phyloP scores from a whole-genome alignment of 495 filamentous ascomycete species.

The Penicillium manginii region DNA sequence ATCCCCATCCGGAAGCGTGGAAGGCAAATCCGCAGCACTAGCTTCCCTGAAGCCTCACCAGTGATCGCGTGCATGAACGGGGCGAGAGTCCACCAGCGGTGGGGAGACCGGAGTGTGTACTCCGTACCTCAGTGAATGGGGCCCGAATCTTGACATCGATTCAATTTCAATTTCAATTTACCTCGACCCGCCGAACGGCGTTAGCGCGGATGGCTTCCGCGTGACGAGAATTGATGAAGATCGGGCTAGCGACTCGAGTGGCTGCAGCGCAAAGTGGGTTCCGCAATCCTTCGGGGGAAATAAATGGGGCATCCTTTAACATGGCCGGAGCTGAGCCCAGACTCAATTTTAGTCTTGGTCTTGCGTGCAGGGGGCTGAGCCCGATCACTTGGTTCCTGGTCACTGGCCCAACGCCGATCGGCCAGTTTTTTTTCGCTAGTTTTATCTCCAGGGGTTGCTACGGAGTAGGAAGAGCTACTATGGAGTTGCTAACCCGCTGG shows the following conservation, averaged over 20 bases:
- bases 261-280: conserved; percentile 17
- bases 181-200: conserved; percentile 6
- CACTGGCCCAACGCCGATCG: conserved; percentile 1
- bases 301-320: not conserved
- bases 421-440: conserved; percentile 4
- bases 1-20: conserved; percentile 1
- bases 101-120: not conserved
- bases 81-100: not conserved
- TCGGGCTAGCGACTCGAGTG: conserved; percentile 15
- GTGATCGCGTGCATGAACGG: conserved; percentile 7
- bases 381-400: conserved; percentile 3
- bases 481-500: not conserved
- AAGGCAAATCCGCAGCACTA: not conserved
- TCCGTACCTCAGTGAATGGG: conserved; percentile 6
- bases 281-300: conserved; percentile 8
- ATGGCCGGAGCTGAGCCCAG: conserved; percentile 1
- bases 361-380: conserved; percentile 3
- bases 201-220: conserved; percentile 20
- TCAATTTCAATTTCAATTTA: not conserved
- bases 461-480: not conserved
- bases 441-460: not conserved
- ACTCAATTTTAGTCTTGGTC: conserved; percentile 3
- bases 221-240: conserved; percentile 15
- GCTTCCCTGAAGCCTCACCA: conserved; percentile 2
- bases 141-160: not conserved